These are phyloP conservation scores for Solanum commersonii DNA, from an alignment of 257 asterid genomes.

Conservation along the genomic window DNA sequence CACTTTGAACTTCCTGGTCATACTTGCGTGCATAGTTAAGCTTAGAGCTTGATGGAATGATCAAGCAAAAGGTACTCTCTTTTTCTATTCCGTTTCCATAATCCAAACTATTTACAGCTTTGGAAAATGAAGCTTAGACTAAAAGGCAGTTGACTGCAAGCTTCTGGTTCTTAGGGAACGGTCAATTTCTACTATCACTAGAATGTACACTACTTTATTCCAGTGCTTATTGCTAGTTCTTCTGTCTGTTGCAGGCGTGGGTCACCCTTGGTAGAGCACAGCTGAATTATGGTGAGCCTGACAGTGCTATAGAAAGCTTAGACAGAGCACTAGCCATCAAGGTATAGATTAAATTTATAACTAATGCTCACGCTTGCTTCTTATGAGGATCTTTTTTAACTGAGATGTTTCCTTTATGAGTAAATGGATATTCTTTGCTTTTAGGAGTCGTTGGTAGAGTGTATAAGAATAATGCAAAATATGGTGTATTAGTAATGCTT, in stretches of 20 bases:
- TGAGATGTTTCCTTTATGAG: neutral
- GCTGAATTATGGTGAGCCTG: conserved; percentile 87
- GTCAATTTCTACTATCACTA: neutral
- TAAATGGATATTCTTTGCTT: neutral
- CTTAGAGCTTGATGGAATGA: neutral
- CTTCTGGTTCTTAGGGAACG: neutral
- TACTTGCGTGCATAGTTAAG: neutral
- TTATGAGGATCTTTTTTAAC: neutral
- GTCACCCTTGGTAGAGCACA: conserved; percentile 90
- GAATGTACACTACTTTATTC: neutral
- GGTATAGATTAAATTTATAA: conserved; percentile 24
- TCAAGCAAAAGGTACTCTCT: neutral
- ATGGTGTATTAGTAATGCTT: no score
- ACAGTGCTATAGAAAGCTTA: conserved; percentile 70
- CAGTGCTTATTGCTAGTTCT: neutral
- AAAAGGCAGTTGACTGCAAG: neutral
- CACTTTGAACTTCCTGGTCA: neutral
- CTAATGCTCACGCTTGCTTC: neutral
- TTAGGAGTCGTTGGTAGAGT: no score
- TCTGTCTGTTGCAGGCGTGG: conserved; percentile 56
- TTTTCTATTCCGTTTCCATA: neutral
- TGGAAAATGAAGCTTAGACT: neutral
- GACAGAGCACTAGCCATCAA: conserved; percentile 72
- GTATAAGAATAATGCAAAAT: no score
- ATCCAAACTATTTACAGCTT: neutral